Percentiles rank a stretch among this genome's conserved stretches.
These are phyloP conservation scores for Dictyostelium discoideum DNA, from an alignment of 78 protist species.

Conservation along the genomic window DNA sequence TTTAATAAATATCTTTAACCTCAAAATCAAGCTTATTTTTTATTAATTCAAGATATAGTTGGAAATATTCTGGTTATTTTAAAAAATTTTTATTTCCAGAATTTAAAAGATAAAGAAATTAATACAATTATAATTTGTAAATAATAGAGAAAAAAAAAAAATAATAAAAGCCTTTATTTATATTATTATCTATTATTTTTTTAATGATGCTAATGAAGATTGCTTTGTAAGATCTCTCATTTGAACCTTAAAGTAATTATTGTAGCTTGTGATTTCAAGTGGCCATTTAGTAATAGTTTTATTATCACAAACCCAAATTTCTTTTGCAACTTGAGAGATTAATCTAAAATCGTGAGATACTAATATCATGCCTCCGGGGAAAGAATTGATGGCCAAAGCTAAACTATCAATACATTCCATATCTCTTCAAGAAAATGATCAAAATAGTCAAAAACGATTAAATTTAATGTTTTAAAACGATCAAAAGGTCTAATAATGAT, in stretches of 20 bases:
- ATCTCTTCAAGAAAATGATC: background rate
- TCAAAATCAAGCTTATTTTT: no score
- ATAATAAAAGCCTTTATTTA: no score
- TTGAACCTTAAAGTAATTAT: background rate
- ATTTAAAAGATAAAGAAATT: no score
- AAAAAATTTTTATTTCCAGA: no score
- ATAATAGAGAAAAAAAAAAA: no score
- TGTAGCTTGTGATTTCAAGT: constrained; percentile 61
- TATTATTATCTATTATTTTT: background rate
- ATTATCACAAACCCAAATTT: constrained; percentile 91
- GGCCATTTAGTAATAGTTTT: constrained; percentile 77
- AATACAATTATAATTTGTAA: no score
- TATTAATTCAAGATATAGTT: no score
- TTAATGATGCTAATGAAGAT: background rate
- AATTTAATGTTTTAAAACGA: no score
- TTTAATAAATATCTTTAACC: no score
- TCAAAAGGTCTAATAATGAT: no score
- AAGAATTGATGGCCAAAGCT: constrained; percentile 85
- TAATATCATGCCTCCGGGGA: constrained; percentile 91
- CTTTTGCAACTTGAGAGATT: constrained; percentile 85
- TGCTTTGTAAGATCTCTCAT: background rate
- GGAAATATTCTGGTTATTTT: no score
- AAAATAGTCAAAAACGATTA: no score
- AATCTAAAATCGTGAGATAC: constrained; percentile 94
- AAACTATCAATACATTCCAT: constrained; percentile 89